A percentile compares a stretch with the other conserved stretches of the same genome.
Evolutionary conservation across 768 basidiomycete genomes (phyloP).

Genomic region (Rubroboletus pulcherrimus): DNA sequence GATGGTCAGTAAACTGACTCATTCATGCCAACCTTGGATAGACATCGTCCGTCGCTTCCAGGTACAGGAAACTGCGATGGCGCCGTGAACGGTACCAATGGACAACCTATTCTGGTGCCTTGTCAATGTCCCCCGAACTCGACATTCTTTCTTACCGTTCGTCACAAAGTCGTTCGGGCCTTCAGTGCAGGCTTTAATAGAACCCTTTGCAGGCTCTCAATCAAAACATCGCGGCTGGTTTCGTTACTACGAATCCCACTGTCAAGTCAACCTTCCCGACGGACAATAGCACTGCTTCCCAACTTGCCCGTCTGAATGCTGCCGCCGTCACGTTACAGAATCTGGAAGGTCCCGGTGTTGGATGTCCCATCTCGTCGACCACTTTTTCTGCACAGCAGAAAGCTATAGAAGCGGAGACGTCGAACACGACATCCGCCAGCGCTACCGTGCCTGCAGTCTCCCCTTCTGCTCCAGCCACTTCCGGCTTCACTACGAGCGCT

Average conservation of each 20-base stretch:
- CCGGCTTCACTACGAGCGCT: background rate
- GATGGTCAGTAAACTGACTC: conserved; percentile 40
- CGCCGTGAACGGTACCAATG: conserved; percentile 51
- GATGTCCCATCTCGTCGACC: conserved; percentile 64
- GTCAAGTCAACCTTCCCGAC: conserved; percentile 61
- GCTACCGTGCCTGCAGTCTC: background rate
- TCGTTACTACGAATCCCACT: conserved; percentile 61
- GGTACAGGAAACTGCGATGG: conserved; percentile 73
- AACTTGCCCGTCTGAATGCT: conserved; percentile 55
- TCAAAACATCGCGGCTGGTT: conserved; percentile 57
- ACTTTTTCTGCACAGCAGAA: conserved; percentile 46
- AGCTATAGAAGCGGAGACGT: conserved; percentile 21
- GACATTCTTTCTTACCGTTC: conserved; percentile 48
- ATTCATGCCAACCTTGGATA: background rate
- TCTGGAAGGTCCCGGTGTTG: conserved; percentile 59
- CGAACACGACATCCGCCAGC: background rate
- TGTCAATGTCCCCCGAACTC: conserved; percentile 62
- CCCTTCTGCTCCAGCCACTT: background rate
- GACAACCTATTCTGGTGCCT: conserved; percentile 56
- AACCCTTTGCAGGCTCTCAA: conserved; percentile 36
- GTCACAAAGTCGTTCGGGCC: background rate
- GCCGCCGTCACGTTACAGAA: conserved; percentile 71
- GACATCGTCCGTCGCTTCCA: conserved; percentile 2
- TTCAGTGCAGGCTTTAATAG: conserved; percentile 1
- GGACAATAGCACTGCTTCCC: conserved; percentile 48